Evolutionary conservation across 371 early-diverging fungal genomes (phyloP).

Genomic region (Actinomortierella wolfii): DNA sequence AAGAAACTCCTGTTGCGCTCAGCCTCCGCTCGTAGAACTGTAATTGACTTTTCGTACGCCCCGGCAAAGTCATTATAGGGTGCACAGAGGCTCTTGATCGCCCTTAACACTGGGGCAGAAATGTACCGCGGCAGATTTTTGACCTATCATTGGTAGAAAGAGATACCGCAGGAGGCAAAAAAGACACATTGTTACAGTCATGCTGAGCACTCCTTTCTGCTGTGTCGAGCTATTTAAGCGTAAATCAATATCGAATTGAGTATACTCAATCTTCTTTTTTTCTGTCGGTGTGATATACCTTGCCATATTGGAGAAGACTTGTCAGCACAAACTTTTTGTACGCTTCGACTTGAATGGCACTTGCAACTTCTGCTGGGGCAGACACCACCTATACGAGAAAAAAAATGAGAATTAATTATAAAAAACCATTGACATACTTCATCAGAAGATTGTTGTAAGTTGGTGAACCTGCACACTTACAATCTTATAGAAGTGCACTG

Average conservation of each 20-base stretch:
- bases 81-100: conserved; percentile 48
- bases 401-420: background rate
- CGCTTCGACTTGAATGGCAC: conserved; percentile 80
- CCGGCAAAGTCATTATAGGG: conserved; percentile 63
- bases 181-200: background rate
- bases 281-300: too few relatives aligned
- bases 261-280: too few relatives aligned
- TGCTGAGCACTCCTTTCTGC: background rate
- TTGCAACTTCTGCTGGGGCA: conserved; percentile 64
- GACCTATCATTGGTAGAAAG: conserved; percentile 20
- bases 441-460: too few relatives aligned
- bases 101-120: conserved; percentile 53
- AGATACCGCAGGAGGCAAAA: background rate
- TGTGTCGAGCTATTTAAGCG: too few relatives aligned
- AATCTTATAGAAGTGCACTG: conserved; percentile 66
- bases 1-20: conserved; percentile 28
- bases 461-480: conserved; percentile 38
- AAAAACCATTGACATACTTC: too few relatives aligned
- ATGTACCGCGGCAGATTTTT: conserved; percentile 68
- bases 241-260: too few relatives aligned
- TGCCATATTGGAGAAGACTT: conserved; percentile 64
- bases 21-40: conserved; percentile 17
- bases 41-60: conserved; percentile 55
- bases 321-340: conserved; percentile 73
- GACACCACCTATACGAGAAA: conserved; percentile 59